phyloP scores from a whole-genome alignment of 495 filamentous ascomycete species.

The Aspergillus egyptiacus region DNA sequence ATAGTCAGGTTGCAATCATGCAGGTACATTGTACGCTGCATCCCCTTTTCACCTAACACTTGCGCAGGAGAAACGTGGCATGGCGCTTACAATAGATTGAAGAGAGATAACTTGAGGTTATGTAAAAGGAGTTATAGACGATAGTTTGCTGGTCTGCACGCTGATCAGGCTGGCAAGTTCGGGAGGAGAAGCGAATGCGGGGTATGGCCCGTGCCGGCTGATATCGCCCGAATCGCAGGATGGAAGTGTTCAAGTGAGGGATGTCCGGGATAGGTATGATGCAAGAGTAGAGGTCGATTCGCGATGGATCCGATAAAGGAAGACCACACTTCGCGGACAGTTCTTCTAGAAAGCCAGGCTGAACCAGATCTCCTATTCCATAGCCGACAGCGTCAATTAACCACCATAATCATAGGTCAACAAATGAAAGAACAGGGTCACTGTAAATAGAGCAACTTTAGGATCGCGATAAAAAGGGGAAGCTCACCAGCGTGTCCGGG shows the following conservation, averaged over 20 bases:
- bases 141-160: conserved; percentile 2
- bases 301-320: not conserved
- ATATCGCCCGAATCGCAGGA: conserved; percentile 5
- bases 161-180: not conserved
- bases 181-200: conserved; percentile 16
- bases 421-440: not conserved
- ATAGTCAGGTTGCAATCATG: conserved; percentile 5
- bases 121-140: not conserved
- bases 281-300: not conserved
- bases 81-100: conserved; percentile 15
- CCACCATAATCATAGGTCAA: not conserved
- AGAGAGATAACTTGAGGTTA: not conserved
- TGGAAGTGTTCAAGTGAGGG: not conserved
- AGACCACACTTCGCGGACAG: not conserved
- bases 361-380: not conserved
- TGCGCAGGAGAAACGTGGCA: not conserved
- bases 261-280: not conserved
- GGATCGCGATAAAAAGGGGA: conserved; percentile 5
- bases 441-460: not conserved
- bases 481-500: conserved; percentile 5
- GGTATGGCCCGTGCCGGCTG: conserved; percentile 18
- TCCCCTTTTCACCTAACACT: conserved; percentile 1
- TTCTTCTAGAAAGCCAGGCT: too few species aligned
- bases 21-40: conserved; percentile 8
- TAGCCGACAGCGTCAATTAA: conserved; percentile 2